phyloP scores from a whole-genome alignment of 2,329 filamentous ascomycete genomes.

The Talaromyces sp. region DNA sequence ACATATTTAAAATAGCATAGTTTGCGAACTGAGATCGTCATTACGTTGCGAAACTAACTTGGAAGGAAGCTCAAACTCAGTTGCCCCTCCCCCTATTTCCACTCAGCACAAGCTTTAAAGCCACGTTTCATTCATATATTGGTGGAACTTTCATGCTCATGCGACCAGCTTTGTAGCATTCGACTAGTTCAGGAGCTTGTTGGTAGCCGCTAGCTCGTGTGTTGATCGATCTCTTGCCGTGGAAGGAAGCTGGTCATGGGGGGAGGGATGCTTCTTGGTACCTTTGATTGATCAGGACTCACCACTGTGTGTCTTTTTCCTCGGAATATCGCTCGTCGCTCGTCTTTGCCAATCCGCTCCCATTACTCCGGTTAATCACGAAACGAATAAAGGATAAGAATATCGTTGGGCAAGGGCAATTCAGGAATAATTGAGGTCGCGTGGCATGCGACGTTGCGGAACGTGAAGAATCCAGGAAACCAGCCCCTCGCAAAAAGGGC shows the following conservation, averaged over 20 bases:
- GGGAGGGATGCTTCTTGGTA: constrained; percentile 5
- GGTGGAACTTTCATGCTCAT: constrained; percentile 7
- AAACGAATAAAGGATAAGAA: background rate
- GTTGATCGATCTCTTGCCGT: constrained; percentile 3
- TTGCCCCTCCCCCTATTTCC: constrained; percentile 15
- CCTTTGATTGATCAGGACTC: background rate
- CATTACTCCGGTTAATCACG: background rate
- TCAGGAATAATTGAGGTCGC: background rate
- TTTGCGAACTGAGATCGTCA: background rate
- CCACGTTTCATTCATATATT: constrained; percentile 12
- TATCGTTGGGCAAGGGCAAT: background rate
- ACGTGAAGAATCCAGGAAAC: background rate
- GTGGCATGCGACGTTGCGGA: constrained; percentile 1
- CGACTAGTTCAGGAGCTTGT: background rate
- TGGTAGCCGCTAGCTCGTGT: background rate
- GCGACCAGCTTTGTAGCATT: background rate
- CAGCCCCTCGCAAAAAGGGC: background rate
- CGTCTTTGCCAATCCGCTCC: background rate
- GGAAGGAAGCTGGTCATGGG: constrained; percentile 12
- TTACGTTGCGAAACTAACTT: background rate
- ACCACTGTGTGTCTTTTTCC: background rate
- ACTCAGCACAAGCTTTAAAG: constrained; percentile 2
- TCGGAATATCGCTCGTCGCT: background rate
- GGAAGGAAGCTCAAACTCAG: background rate
- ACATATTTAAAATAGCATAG: background rate